These are phyloP conservation scores for Dendrobium nobile DNA, from an alignment of 106 monocot genomes.

Conservation along the genomic window DNA sequence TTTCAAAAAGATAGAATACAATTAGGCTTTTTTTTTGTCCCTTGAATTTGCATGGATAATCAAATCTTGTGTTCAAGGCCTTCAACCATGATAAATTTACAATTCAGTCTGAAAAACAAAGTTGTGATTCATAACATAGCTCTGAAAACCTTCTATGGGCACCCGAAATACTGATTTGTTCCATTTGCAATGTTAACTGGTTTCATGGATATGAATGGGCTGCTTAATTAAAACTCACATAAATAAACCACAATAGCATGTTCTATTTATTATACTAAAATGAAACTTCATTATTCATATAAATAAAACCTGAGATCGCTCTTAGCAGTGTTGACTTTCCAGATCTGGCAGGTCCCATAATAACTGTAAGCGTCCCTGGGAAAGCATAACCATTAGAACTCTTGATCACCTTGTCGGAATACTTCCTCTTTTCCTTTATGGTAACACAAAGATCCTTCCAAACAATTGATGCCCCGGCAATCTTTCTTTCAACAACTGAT, in stretches of 20 bases:
- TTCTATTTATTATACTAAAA: not conserved
- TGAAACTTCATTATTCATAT: not conserved
- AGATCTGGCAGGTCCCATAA: conserved; percentile 94
- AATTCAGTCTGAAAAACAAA: not conserved
- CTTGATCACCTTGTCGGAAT: conserved; percentile 81
- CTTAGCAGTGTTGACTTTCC: conserved; percentile 88
- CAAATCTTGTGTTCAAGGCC: not conserved
- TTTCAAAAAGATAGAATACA: not conserved
- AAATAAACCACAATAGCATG: not conserved
- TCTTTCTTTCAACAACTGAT: conserved; percentile 44
- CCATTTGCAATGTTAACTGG: not conserved
- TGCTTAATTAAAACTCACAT: not conserved
- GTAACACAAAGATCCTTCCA: conserved; percentile 90
- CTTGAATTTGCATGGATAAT: not conserved
- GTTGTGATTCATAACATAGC: not conserved
- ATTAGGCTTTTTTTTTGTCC: not conserved
- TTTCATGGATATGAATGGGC: not conserved
- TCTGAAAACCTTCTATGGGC: not conserved
- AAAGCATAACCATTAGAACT: conserved; percentile 91
- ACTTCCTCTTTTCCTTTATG: conserved; percentile 58
- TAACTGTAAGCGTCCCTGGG: conserved; percentile 93
- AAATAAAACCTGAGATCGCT: conserved; percentile 68
- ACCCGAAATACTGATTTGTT: not conserved
- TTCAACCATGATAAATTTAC: not conserved
- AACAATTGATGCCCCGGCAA: conserved; percentile 81